Percentiles rank a stretch among this genome's conserved stretches.
Evolutionary conservation across 345 rosid species (phyloP).

Genomic region (Melastoma malabathricum): DNA sequence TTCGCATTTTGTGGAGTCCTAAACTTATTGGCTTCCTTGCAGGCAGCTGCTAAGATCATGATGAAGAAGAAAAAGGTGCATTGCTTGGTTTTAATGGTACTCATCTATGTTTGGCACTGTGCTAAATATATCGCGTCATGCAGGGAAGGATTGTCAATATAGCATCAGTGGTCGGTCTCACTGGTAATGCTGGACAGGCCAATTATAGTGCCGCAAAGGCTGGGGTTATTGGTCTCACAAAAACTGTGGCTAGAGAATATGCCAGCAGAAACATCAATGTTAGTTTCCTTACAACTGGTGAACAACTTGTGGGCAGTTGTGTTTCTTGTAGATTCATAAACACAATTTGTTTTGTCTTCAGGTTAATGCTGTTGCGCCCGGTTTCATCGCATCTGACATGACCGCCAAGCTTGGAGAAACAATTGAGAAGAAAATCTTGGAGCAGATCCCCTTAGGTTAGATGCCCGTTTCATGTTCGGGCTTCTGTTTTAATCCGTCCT

Average conservation of each 20-base stretch:
- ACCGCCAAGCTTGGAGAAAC: slow-evolving; percentile 89
- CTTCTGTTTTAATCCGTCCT: background rate
- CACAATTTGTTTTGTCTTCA: slow-evolving; percentile 10
- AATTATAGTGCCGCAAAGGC: slow-evolving; percentile 98
- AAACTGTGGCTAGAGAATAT: slow-evolving; percentile 78
- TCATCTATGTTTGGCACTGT: background rate
- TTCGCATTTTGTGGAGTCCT: slow-evolving; percentile 14
- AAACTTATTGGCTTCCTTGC: slow-evolving; percentile 17
- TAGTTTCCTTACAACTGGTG: slow-evolving; percentile 7
- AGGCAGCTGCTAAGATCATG: slow-evolving; percentile 96
- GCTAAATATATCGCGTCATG: slow-evolving; percentile 3
- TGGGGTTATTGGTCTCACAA: slow-evolving; percentile 88
- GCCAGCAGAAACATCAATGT: slow-evolving; percentile 87
- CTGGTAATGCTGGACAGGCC: slow-evolving; percentile 93
- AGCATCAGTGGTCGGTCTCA: slow-evolving; percentile 88
- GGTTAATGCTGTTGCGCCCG: slow-evolving; percentile 93
- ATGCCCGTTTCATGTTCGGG: background rate
- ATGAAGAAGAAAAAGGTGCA: slow-evolving; percentile 81
- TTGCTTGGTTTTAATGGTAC: background rate
- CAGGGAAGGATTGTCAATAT: slow-evolving; percentile 88
- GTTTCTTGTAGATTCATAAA: background rate
- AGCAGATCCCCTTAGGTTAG: slow-evolving; percentile 77
- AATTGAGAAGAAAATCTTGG: slow-evolving; percentile 80
- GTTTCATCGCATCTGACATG: slow-evolving; percentile 92
- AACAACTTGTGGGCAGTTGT: background rate